phyloP scores from a whole-genome alignment of 352 stramenopile species.

The Plasmopara halstedii region DNA sequence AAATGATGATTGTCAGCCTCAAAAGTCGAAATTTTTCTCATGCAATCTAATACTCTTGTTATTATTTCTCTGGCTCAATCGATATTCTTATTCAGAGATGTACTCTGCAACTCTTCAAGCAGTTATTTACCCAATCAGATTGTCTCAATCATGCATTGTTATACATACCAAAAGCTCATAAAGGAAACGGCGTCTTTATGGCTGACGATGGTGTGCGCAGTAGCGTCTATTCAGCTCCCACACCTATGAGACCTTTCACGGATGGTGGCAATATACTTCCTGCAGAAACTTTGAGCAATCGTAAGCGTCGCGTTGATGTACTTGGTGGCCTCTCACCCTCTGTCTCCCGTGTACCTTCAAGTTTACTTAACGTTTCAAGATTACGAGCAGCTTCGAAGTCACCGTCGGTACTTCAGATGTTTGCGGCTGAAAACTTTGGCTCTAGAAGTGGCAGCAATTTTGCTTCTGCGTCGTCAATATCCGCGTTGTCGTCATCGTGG shows the following conservation, averaged over 20 bases:
- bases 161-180: slow-evolving; percentile 14
- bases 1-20: too few species aligned
- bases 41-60: too few species aligned
- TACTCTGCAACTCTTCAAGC: too few species aligned
- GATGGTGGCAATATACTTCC: slow-evolving; percentile 2
- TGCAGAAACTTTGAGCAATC: slow-evolving; percentile 3
- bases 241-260: slow-evolving; percentile 17
- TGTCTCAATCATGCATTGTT: background rate
- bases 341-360: slow-evolving; percentile 9
- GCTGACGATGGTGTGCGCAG: slow-evolving; percentile 5
- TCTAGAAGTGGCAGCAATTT: slow-evolving; percentile 9
- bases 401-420: slow-evolving; percentile 21
- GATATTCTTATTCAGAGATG: too few species aligned
- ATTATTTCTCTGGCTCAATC: too few species aligned
- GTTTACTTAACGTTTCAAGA: slow-evolving; percentile 5
- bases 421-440: slow-evolving; percentile 1
- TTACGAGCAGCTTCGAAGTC: slow-evolving; percentile 5
- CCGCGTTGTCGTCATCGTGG: slow-evolving; percentile 22
- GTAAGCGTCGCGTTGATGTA: slow-evolving; percentile 23
- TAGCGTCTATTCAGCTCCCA: slow-evolving; percentile 4
- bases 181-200: slow-evolving; percentile 15
- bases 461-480: slow-evolving; percentile 13
- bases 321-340: slow-evolving; percentile 11
- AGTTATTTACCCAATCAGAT: slow-evolving; percentile 7
- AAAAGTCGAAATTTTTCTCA: too few species aligned